These are phyloP conservation scores for Incumbomyces lentus DNA, from an alignment of 2,329 filamentous ascomycete genomes.

Conservation along the genomic window DNA sequence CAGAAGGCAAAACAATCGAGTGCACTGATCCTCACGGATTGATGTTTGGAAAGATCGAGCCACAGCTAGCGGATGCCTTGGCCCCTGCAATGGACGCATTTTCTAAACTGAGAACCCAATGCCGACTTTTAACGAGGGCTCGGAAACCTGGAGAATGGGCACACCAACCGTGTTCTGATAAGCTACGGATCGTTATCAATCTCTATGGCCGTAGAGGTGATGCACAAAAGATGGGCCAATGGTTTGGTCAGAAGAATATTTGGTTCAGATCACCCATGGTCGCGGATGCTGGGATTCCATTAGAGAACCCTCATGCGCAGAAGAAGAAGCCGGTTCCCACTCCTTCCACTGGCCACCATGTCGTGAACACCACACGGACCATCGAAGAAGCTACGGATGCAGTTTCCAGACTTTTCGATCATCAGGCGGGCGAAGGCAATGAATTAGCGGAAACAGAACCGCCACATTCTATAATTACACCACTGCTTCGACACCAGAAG, in stretches of 20 bases:
- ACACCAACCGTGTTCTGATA: slow-evolving; percentile 51
- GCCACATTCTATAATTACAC: slow-evolving; percentile 43
- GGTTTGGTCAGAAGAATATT: slow-evolving; percentile 55
- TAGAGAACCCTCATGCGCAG: slow-evolving; percentile 65
- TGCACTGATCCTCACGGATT: slow-evolving; percentile 61
- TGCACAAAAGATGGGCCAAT: slow-evolving; percentile 54
- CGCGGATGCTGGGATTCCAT: slow-evolving; percentile 56
- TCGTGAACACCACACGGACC: slow-evolving; percentile 46
- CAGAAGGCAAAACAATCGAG: slow-evolving; percentile 48
- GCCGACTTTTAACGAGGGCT: slow-evolving; percentile 58
- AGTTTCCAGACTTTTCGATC: slow-evolving; percentile 79
- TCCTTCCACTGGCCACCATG: slow-evolving; percentile 14
- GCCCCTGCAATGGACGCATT: slow-evolving; percentile 62
- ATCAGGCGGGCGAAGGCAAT: slow-evolving; percentile 58
- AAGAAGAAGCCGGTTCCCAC: slow-evolving; percentile 35
- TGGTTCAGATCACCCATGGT: slow-evolving; percentile 57
- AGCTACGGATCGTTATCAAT: slow-evolving; percentile 59
- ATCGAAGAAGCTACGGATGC: slow-evolving; percentile 80
- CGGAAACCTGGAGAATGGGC: slow-evolving; percentile 53
- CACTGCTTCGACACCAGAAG: slow-evolving; percentile 74
- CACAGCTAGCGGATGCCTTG: slow-evolving; percentile 54
- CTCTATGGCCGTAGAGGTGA: slow-evolving; percentile 66
- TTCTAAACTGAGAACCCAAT: slow-evolving; percentile 58
- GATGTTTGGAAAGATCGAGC: slow-evolving; percentile 68
- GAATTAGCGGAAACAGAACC: slow-evolving; percentile 66